Evolutionary conservation across 805 yeast species (phyloP).

Genomic region (Spencermartinsiella europaea): DNA sequence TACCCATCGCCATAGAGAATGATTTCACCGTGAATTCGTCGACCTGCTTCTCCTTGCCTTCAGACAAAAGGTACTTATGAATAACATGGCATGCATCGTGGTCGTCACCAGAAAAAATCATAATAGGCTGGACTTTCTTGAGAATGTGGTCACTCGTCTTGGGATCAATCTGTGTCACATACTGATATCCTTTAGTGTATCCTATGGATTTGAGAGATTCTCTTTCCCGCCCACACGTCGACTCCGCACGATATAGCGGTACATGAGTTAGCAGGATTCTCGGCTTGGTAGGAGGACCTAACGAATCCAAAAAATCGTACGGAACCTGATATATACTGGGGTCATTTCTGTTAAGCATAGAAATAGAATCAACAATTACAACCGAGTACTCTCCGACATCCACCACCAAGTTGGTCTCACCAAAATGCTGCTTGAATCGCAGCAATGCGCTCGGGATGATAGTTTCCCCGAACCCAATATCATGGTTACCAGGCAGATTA

Average conservation of each 20-base stretch:
- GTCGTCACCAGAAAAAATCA: slow-evolving; percentile 88
- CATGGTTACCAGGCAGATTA: slow-evolving; percentile 90
- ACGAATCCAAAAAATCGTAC: slow-evolving; percentile 43
- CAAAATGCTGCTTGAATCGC: slow-evolving; percentile 70
- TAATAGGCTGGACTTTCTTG: slow-evolving; percentile 53
- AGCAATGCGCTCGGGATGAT: slow-evolving; percentile 51
- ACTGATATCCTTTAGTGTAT: slow-evolving; percentile 69
- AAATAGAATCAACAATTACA: slow-evolving; percentile 76
- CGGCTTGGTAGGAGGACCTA: slow-evolving; percentile 40
- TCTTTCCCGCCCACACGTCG: slow-evolving; percentile 66
- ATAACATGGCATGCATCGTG: slow-evolving; percentile 87
- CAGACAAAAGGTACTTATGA: slow-evolving; percentile 39
- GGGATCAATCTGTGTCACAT: slow-evolving; percentile 79
- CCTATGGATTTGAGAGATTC: slow-evolving; percentile 68
- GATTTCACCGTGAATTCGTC: slow-evolving; percentile 87
- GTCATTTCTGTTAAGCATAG: slow-evolving; percentile 59
- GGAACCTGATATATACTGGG: slow-evolving; percentile 45
- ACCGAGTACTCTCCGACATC: slow-evolving; percentile 69
- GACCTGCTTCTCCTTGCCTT: slow-evolving; percentile 27
- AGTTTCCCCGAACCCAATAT: slow-evolving; percentile 84
- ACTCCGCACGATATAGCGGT: slow-evolving; percentile 67
- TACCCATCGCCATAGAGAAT: slow-evolving; percentile 90
- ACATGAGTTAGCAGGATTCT: slow-evolving; percentile 78
- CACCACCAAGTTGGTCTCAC: slow-evolving; percentile 52
- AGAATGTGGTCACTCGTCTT: slow-evolving; percentile 57